Evolutionary conservation across 257 asterid genomes (phyloP), one percentile per base, ranked within the genome.

Genomic region (Galeopsis tetrahit): DNA sequence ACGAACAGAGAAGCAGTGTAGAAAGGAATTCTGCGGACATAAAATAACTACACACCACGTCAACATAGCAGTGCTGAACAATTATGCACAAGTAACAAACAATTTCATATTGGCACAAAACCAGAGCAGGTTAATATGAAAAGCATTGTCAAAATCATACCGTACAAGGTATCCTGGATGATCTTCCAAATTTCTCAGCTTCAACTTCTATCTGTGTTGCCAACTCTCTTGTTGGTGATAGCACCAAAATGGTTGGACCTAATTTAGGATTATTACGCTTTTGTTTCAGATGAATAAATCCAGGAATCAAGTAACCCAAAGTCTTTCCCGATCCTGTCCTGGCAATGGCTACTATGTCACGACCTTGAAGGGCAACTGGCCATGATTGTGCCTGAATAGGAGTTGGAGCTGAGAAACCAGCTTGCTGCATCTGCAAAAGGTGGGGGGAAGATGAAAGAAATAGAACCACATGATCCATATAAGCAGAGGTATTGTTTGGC

Each of bases 271-370:
- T 81, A 72, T 89, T 88, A 4, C 67, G 83, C 61, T 78, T 78
- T 69, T 71, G 85, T 71, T 85, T 87, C 64, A 92, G 85, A 81
- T 90, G 97, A 69, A 89, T 74, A 82, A 92, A 92, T 15, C 93
- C 97, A 79, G 98, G 98, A 67, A 92, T 83, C 85, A 92, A 83
- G 87, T 88, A 92, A 75, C 98, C 98, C 84, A 92, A 75, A 9
- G 98, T 92, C 78, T 92, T 92, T 70, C 98, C 98, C 34, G 98
- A 92, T 59, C 98, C 98, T 36, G 98, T 92, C 89, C 89, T 92
- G 55, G 98, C 98, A 80, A 92, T 85, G 74, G 98, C 98, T 57
- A 92, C 98, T 76, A 92, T 88, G 79, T 92, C 97, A 31, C 92
- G 90, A 34, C 96, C 94, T 74, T 84, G 91, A 71, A 85, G 75